A percentile compares a stretch with the other conserved stretches of the same genome.
Conservation (phyloP, 371 early-diverging fungal species). For the Entomophthora muscae region DNA sequence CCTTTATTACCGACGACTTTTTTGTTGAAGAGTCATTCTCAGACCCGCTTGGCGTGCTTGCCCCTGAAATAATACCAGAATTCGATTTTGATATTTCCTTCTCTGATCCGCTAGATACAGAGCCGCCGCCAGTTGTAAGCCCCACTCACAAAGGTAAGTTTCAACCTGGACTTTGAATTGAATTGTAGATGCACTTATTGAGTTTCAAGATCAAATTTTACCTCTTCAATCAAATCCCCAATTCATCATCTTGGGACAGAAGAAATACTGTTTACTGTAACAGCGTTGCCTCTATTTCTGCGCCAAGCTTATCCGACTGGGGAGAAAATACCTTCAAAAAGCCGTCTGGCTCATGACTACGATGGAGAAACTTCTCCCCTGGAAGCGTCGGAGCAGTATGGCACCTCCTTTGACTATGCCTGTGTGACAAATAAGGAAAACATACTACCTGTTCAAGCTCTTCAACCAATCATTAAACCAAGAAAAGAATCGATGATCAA, state of each 20-base stretch:
- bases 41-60: neutral
- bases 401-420: neutral
- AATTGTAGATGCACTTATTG: neutral
- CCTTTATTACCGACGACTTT: neutral
- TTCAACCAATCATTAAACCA: conserved; percentile 7
- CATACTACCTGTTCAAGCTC: neutral
- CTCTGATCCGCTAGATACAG: neutral
- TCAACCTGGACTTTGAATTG: neutral
- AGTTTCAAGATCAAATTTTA: neutral
- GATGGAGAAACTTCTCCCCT: neutral
- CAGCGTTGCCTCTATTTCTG: neutral
- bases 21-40: neutral
- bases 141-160: neutral
- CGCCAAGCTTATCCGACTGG: neutral
- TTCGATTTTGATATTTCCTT: neutral
- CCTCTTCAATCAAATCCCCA: neutral
- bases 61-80: neutral
- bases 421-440: neutral
- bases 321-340: neutral
- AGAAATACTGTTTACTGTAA: neutral
- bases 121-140: neutral
- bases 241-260: neutral
- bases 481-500: conserved; percentile 10
- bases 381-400: neutral
- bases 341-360: neutral